Evolutionary conservation across 306 rosid species (phyloP), one percentile per base, ranked within the genome.

Genomic region (Comarum palustre): DNA sequence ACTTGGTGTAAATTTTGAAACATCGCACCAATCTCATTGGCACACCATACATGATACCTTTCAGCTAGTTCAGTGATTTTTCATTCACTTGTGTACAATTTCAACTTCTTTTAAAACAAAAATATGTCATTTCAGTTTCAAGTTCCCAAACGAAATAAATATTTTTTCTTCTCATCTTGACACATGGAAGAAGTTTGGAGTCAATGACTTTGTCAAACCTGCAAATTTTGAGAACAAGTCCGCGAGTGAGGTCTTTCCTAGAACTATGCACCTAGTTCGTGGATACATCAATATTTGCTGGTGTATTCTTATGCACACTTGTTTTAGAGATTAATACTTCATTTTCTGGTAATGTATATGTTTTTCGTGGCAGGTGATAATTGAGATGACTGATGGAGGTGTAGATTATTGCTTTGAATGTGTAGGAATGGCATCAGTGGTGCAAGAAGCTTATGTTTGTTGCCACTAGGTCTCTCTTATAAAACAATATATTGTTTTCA

Each of bases 381-480:
- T 14, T 29, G 90, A 89, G 67, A 86, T 87, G 77, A 90, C 92
- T 67, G 86, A 55, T 15, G 96, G 87, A 5, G 98, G 94, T 32
- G 94, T 92, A 41, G 97, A 90, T 83, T 87, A 81, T 80, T 93
- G 98, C 80, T 90, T 87, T 38, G 97, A 93, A 81, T 90, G 94
- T 66, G 96, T 89, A 60, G 97, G 98, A 54, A 66, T 73, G 80
- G 79, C 92, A 63, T 85, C 91, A 42, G 79, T 91, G 81, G 87
- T 91, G 67, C 82, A 85, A 6, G 96, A 93, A 69, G 98, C 98
- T 39, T 91, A 81, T 73, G 90, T 87, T 75, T 81, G 90, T 68
- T 87, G 90, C 79, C 82, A 91, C 77, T 78, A 86, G 96, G 96
- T 90, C 77, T 55, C 34, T 66, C 68, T 55, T 34, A 34, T 34